Evolutionary conservation across 1,139 yeast genomes (phyloP), one percentile per base, ranked within the genome.

Genomic region (Candida smagusa): DNA sequence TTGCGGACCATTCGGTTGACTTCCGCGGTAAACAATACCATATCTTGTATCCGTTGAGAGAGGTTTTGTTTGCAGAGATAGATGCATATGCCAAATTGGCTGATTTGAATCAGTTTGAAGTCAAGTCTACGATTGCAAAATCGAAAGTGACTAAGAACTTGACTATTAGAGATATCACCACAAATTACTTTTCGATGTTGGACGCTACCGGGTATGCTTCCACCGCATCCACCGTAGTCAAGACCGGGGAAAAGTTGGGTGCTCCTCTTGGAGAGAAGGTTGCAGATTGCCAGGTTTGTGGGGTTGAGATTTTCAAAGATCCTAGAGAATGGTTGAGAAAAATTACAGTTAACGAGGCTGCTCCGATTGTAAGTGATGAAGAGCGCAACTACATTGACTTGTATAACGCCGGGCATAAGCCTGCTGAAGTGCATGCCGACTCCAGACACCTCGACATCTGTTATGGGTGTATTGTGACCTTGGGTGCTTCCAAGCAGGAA

Each of bases 191-290:
- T 52, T 72, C 67, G 27, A 74, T 74, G 30, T 78, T 90, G 26
- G 96, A 89, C 52, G 72, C 63, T 7, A 68, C 77, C 7, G 95
- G 85, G 6, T 90, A 89, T 53, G 88, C 96, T 0, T 88, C 95
- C 36, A 88, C 94, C 3, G 92, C 94, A 2, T 84, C 97, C 0
- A 90, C 98, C 0, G 97, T 92, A 12, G 90, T 89, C 9, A 81
- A 87, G 46, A 90, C 96, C 0, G 96, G 95, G 8, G 82, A 81
- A 36, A 90, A 92, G 57, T 63, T 92, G 35, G 79, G 78, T 1
- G 73, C 74, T 7, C 88, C 87, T 0, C 56, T 50, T n/a, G 49
- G 47, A 13, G 47, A 41, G 4, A 38, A 44, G 7, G 41, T 45
- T 2, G 50, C 43, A 3, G 36, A 48, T 6, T 85, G 94, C 58